phyloP scores from a whole-genome alignment of 2,329 filamentous ascomycete species.

The Rutstroemia sp. region DNA sequence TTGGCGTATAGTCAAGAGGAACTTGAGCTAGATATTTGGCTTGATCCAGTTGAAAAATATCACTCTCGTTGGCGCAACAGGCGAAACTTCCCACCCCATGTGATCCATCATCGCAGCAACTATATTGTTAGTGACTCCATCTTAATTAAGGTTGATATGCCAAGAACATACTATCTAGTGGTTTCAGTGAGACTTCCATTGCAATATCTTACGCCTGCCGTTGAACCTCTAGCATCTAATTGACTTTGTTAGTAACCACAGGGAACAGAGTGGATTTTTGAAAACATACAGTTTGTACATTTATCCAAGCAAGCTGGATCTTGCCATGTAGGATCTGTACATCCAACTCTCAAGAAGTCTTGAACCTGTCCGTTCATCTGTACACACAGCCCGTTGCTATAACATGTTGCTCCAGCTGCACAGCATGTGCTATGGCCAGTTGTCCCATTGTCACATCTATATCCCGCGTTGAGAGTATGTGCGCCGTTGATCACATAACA shows the following conservation, averaged over 20 bases:
- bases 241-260: background rate
- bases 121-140: background rate
- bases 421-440: constrained; percentile 19
- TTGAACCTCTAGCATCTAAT: constrained; percentile 14
- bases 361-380: constrained; percentile 13
- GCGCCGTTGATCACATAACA: constrained; percentile 19
- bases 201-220: constrained; percentile 19
- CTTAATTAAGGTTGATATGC: background rate
- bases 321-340: constrained; percentile 21
- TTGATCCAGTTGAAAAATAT: background rate
- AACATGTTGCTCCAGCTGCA: constrained; percentile 16
- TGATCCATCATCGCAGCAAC: constrained; percentile 5
- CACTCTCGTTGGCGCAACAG: background rate
- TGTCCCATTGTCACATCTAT: constrained; percentile 19
- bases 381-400: constrained; percentile 20
- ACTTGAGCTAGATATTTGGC: background rate
- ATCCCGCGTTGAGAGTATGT: constrained; percentile 8
- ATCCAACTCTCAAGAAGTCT: constrained; percentile 23
- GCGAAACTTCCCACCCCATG: constrained; percentile 3
- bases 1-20: background rate
- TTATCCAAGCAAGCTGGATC: constrained; percentile 18
- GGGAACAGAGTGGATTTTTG: background rate
- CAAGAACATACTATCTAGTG: constrained; percentile 15
- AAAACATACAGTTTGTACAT: constrained; percentile 17
- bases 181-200: constrained; percentile 15